Evolutionary conservation across 2,329 filamentous ascomycete species (phyloP), one percentile per base, ranked within the genome.

Genomic region (Tetracladium maxilliforme): DNA sequence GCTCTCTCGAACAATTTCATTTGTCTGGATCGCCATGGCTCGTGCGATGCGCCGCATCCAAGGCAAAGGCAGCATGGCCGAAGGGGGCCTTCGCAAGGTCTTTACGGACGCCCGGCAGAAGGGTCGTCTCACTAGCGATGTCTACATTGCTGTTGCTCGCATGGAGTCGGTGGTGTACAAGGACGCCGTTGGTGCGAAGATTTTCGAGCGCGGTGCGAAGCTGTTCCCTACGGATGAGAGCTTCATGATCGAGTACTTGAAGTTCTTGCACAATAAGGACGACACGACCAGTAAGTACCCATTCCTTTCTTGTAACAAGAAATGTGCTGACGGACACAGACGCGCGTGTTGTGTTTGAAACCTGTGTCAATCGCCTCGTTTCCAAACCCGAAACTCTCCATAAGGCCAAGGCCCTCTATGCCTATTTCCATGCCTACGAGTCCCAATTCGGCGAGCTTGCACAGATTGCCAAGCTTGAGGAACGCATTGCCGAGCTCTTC

Each of bases 111-210:
- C 90, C 23, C 72, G 90, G 17, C 78, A 80, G 41, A 74, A 75
- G 35, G 92, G 90, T 11, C 78, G 84, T 26, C 67, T 98, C 22
- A 90, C 83, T 6, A 92, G 83, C 40, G 90, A 95, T 45, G 82
- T 94, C 6, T 98, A 98, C 44, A 80, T 94, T 27, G 84, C 84
- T 2, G 83, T 83, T 37, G 90, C 92, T 10, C 62, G 92, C 30
- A 80, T 98, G 43, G 90, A 98, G 48, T 87, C 90, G 45, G 76
- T 92, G 39, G 92, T 92, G 37, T 98, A 98, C 51, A 90, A 92
- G 43, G 90, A 95, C 41, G 70, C 76, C 1, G 82, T 90, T 1
- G 87, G 86, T 2, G 81, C 79, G 21, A 94, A 90, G 54, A 95
- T 98, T 31, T 92, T 95, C 37, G 90, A 98, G 46, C 78, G 87